These are phyloP conservation scores for Malassezia globosa DNA, from an alignment of 1,284 basidiomycete genomes.

Conservation along the genomic window DNA sequence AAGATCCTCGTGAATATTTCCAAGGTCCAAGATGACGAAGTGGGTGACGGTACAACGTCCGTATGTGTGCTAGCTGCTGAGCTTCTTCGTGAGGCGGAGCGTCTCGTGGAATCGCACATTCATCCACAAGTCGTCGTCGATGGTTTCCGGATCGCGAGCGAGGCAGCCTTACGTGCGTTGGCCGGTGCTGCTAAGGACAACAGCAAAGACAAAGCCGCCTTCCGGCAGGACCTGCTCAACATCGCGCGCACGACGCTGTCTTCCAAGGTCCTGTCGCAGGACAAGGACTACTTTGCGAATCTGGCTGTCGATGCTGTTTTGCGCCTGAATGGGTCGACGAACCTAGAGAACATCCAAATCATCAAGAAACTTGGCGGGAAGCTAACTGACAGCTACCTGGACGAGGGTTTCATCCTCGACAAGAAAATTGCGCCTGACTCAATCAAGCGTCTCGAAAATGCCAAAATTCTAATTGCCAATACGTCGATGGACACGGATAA, in stretches of 20 bases:
- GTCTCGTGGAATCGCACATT: slow-evolving; percentile 74
- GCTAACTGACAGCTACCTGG: slow-evolving; percentile 93
- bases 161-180: slow-evolving; percentile 71
- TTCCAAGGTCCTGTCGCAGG: slow-evolving; percentile 89
- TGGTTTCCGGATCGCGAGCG: slow-evolving; percentile 84
- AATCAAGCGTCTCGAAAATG: slow-evolving; percentile 86
- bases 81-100: slow-evolving; percentile 86
- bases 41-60: slow-evolving; percentile 91
- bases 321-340: slow-evolving; percentile 83
- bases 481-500: slow-evolving; percentile 99
- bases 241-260: slow-evolving; percentile 92
- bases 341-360: slow-evolving; percentile 97
- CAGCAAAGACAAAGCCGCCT: slow-evolving; percentile 58
- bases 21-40: slow-evolving; percentile 99
- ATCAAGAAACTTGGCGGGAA: slow-evolving; percentile 99
- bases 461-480: slow-evolving; percentile 92
- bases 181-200: slow-evolving; percentile 73
- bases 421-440: slow-evolving; percentile 91
- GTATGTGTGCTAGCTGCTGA: slow-evolving; percentile 90
- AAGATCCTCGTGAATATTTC: slow-evolving; percentile 99
- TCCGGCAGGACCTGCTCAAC: slow-evolving; percentile 84
- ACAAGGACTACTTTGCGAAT: slow-evolving; percentile 98
- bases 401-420: slow-evolving; percentile 97
- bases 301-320: slow-evolving; percentile 95
- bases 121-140: slow-evolving; percentile 99